Evolutionary conservation across 805 yeast species (phyloP).

Genomic region (Candida fluviatilis): DNA sequence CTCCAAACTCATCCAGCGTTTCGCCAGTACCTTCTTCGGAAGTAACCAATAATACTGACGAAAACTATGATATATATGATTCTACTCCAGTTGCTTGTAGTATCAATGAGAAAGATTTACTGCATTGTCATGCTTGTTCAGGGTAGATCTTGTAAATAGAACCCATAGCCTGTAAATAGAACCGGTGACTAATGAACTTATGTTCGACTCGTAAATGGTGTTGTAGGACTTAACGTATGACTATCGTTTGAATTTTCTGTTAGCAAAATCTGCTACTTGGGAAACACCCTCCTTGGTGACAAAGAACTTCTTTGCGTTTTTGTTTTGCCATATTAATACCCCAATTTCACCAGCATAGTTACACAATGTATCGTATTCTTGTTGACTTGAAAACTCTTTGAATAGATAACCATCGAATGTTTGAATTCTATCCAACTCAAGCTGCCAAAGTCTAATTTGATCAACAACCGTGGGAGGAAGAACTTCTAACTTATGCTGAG

Average conservation of each 20-base stretch:
- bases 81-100: conserved; percentile 31
- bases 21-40: conserved; percentile 3
- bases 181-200: too few species aligned
- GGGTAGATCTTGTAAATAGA: conserved; percentile 16
- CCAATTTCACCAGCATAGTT: conserved; percentile 89
- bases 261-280: conserved; percentile 89
- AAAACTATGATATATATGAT: conserved; percentile 27
- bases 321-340: conserved; percentile 83
- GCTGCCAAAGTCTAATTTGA: conserved; percentile 93
- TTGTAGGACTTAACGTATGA: neutral
- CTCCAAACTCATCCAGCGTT: conserved; percentile 12
- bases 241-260: conserved; percentile 40
- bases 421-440: conserved; percentile 88
- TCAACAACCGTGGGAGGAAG: conserved; percentile 96
- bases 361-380: conserved; percentile 69
- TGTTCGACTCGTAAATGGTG: too few species aligned
- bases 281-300: conserved; percentile 83
- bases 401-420: conserved; percentile 83
- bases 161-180: conserved; percentile 8
- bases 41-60: conserved; percentile 1
- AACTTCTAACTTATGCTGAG: conserved; percentile 54
- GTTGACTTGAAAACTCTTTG: conserved; percentile 74
- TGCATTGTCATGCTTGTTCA: conserved; percentile 39
- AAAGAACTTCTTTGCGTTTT: conserved; percentile 65
- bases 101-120: conserved; percentile 19